Conservation (phyloP, 225 moss, liverwort and hornwort genomes). For the Physcomitrium patens region DNA sequence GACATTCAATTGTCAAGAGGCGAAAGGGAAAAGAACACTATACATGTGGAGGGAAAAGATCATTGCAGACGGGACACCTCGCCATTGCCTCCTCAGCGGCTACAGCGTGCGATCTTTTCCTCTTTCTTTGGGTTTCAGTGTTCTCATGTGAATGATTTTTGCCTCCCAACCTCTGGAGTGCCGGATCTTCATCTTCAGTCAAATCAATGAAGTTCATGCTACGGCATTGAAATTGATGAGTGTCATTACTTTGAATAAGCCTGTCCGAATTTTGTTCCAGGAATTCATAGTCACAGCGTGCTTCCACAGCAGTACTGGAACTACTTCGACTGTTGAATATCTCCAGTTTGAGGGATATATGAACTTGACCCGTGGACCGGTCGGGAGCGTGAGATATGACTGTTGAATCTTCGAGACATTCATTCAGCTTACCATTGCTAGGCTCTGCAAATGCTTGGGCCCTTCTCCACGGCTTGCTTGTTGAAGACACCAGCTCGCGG, state of each 20-base stretch:
- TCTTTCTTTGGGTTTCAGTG: conserved; percentile 32
- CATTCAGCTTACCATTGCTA: conserved; percentile 17
- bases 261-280: background rate
- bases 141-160: conserved; percentile 21
- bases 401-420: conserved; percentile 1
- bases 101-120: conserved; percentile 26
- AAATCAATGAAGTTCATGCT: conserved; percentile 39
- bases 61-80: conserved; percentile 52
- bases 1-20: background rate
- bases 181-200: conserved; percentile 33
- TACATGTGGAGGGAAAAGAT: conserved; percentile 48
- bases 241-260: conserved; percentile 18
- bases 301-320: background rate
- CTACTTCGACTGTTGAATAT: conserved; percentile 1
- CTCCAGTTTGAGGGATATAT: conserved; percentile 16
- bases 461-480: conserved; percentile 3
- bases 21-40: conserved; percentile 3
- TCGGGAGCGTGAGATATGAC: conserved; percentile 17
- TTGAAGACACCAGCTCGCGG: conserved; percentile 5
- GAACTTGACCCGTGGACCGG: conserved; percentile 1
- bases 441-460: conserved; percentile 14
- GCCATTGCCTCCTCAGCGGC: conserved; percentile 17
- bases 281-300: conserved; percentile 5
- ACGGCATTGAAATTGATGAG: conserved; percentile 7
- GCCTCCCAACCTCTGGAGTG: conserved; percentile 6